Base-by-base conservation (phyloP, 148 eudicot genomes). In the Heliamphora exappendiculata region DNA sequence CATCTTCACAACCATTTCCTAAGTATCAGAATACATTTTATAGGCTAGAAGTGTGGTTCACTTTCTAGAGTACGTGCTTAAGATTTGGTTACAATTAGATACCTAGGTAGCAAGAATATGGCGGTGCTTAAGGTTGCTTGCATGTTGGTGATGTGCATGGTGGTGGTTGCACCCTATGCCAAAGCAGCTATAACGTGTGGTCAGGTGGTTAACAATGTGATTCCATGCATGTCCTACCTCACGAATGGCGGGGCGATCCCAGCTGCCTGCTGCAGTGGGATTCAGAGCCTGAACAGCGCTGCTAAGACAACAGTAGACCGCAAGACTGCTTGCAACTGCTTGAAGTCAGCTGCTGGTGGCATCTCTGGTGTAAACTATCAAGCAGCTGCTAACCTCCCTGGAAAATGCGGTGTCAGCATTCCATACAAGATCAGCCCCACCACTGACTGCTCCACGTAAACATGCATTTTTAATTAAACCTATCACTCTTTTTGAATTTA, bases 371-470 rank as follows among this genome's bases (percentile, higher is more conserved):
- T 64, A 45, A 76, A 71, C 29, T n/a, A 10, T 19, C 50, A 9
- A 6, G 5, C 5, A 26, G 79, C 76, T 36, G 3, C 67, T 39
- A 16, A n/a, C 36, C 76, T 81, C 44, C 83, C 79, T 9, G 33
- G 66, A 26, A 66, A 17, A 47, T 81, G 83, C 33, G 73, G 73
- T 54, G 57, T 81, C 62, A 65, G 54, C 60, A 47, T 81, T 70
- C 76, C 83, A 13, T 81, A 76, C 22, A 72, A 76, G 70, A 81
- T 81, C 67, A 54, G 29, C 65, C 80, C 79, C 39, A 36, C 65
- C 79, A 81, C 76, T 65, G 83, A 81, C 64, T 81, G 83, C 79
- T n/a, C 83, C 72, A 76, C 65, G 83, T 81, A 47, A n/a, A n/a
- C n/a, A n/a, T n/a, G n/a, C n/a, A n/a, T n/a, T n/a, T n/a, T n/a